Evolutionary conservation across 371 early-diverging fungal genomes (phyloP).

Genomic region (Entomophthora muscae): DNA sequence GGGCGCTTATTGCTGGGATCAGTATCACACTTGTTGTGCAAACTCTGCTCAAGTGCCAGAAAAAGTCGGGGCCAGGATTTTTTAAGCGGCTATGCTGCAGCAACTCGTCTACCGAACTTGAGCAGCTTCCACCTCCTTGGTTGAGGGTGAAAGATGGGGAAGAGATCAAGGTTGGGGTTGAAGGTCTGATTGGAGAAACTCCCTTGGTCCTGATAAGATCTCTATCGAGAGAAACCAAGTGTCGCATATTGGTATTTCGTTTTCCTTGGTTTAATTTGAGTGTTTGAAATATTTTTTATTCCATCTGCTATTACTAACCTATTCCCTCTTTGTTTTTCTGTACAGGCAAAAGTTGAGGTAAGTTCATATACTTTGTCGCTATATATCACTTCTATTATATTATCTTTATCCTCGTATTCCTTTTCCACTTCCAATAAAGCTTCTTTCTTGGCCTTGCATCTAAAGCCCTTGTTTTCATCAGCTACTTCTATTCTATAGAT

Average conservation of each 20-base stretch:
- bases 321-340: background rate
- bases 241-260: constrained; percentile 50
- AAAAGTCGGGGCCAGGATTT: background rate
- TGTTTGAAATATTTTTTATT: background rate
- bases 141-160: background rate
- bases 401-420: background rate
- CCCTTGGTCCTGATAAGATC: constrained; percentile 72
- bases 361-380: background rate
- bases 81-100: background rate
- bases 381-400: background rate
- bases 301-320: background rate
- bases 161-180: constrained; percentile 41
- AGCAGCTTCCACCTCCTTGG: background rate
- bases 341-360: constrained; percentile 19
- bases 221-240: constrained; percentile 74
- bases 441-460: too few relatives aligned
- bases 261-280: background rate
- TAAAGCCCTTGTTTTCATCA: too few relatives aligned
- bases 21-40: background rate
- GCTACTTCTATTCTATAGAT: too few relatives aligned
- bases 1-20: background rate
- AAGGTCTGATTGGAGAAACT: constrained; percentile 72
- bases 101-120: background rate
- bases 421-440: background rate
- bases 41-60: background rate